Evolutionary conservation across 352 stramenopile species (phyloP), one percentile per base, ranked within the genome.

Genomic region (Phytophthora meadii): DNA sequence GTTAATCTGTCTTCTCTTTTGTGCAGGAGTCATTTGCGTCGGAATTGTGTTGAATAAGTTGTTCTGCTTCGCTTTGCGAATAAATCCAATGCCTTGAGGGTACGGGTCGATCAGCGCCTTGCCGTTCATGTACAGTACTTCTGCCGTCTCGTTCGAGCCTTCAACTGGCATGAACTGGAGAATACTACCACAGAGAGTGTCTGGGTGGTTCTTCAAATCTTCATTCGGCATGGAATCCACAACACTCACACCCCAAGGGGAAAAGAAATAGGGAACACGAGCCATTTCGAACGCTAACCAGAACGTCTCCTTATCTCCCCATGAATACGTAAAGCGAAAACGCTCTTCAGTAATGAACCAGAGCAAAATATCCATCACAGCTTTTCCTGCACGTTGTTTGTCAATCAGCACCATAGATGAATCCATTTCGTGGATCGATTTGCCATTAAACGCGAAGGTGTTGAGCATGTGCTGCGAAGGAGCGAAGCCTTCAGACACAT

Each of bases 331-430:
- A 39, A 74, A 70, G 0, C 58, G 63, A 37, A 76, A 72, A 6
- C 68, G 71, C 22, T 76, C 60, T 10, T 80, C 34, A 3, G 68
- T 76, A 25, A 80, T 68, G 41, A 82, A 65, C 49, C 56, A 74
- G 19, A 72, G 53, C 17, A 79, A 45, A 17, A 79, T 68, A 12
- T 79, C 59, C 54, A 74, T 64, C 24, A 74, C 72, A 2, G 22
- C 34, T 14, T 79, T 70, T 15, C 72, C 72, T 17, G 64, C 54
- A 8, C 72, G 62, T n/a, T 65, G 5, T 53, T 82, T 82, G 25
- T 82, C 59, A 44, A 89, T 72, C 11, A 84, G 45, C n/a, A 90
- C 70, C 57, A 90, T 82, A 4, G 82, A 90, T 54, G 82, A 88
- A 62, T 90, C 74, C 70, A 81, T 74, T 37, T 90, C 81, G 54